A percentile compares a stretch with the other conserved stretches of the same genome.
Conservation (phyloP, 805 yeast species). For the Zygosaccharomyces bailii region DNA sequence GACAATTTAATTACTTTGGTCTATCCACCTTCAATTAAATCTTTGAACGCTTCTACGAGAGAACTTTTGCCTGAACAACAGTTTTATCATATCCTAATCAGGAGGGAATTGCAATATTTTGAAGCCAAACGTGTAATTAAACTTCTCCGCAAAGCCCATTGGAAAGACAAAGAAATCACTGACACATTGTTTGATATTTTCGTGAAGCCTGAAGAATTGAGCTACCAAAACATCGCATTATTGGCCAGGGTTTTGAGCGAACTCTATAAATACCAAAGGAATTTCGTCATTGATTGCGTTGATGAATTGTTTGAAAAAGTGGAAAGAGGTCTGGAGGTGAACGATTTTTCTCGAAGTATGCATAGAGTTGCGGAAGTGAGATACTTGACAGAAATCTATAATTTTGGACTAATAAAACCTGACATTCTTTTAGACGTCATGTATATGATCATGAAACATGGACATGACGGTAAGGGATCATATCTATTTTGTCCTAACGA, state of each 20-base stretch:
- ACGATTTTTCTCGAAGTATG: conserved; percentile 58
- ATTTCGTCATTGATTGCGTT: conserved; percentile 45
- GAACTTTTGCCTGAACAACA: conserved; percentile 42
- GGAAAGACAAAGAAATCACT: conserved; percentile 40
- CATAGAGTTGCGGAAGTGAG: conserved; percentile 57
- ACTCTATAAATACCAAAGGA: conserved; percentile 36
- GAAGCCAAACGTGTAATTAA: conserved; percentile 37
- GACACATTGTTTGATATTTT: conserved; percentile 42
- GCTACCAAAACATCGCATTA: conserved; percentile 50
- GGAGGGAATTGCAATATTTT: conserved; percentile 45
- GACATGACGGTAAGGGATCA: conserved; percentile 62
- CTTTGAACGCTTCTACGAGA: conserved; percentile 29
- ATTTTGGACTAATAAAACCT: conserved; percentile 44
- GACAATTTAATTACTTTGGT: conserved; percentile 52
- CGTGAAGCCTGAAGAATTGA: conserved; percentile 57
- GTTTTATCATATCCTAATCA: conserved; percentile 49
- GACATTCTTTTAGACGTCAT: conserved; percentile 49
- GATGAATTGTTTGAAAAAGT: conserved; percentile 67
- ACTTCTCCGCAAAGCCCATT: conserved; percentile 45
- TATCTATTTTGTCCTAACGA: conserved; percentile 39
- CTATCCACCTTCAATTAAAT: conserved; percentile 50
- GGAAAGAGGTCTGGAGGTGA: conserved; percentile 59
- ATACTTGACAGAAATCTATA: conserved; percentile 57
- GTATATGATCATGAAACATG: conserved; percentile 58
- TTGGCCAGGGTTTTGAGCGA: conserved; percentile 48